A percentile compares a stretch with the other conserved stretches of the same genome.
These are phyloP conservation scores for Mucor saturninus DNA, from an alignment of 371 early-diverging fungal species.

Conservation along the genomic window DNA sequence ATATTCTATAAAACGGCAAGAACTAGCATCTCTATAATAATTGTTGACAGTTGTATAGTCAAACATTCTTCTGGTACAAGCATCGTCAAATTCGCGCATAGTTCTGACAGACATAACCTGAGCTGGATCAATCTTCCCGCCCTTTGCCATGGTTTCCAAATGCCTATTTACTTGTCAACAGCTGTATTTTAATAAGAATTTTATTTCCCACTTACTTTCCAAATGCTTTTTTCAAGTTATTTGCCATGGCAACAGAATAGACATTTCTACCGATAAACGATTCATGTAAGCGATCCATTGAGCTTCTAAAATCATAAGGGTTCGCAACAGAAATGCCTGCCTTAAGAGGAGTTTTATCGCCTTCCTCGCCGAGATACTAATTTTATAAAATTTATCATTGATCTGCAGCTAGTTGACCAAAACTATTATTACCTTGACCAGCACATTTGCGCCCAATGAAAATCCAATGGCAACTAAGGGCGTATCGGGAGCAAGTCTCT, in stretches of 20 bases:
- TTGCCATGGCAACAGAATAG: conserved; percentile 75
- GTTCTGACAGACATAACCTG: conserved; percentile 51
- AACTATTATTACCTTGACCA: conserved; percentile 71
- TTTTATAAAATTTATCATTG: not conserved
- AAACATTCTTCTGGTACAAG: conserved; percentile 73
- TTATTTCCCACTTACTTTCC: conserved; percentile 30
- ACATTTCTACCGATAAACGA: conserved; percentile 56
- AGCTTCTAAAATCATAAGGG: conserved; percentile 77
- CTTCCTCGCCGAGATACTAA: conserved; percentile 86
- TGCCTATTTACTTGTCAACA: conserved; percentile 44
- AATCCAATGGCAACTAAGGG: conserved; percentile 84
- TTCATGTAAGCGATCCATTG: conserved; percentile 30
- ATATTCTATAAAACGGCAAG: conserved; percentile 71
- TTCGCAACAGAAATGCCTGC: conserved; percentile 85
- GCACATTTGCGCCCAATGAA: conserved; percentile 89
- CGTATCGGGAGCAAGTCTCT: conserved; percentile 59
- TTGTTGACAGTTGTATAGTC: conserved; percentile 80
- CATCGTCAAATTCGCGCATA: conserved; percentile 66
- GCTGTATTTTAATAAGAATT: not conserved
- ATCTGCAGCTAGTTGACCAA: not conserved
- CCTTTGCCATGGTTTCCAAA: conserved; percentile 56
- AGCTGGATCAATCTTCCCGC: conserved; percentile 58
- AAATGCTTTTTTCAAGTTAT: conserved; percentile 68
- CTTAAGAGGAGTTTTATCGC: conserved; percentile 72
- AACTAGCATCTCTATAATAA: conserved; percentile 85